These are phyloP conservation scores for Arthrobotrys conoides DNA, from an alignment of 2,329 filamentous ascomycete genomes.

Conservation along the genomic window DNA sequence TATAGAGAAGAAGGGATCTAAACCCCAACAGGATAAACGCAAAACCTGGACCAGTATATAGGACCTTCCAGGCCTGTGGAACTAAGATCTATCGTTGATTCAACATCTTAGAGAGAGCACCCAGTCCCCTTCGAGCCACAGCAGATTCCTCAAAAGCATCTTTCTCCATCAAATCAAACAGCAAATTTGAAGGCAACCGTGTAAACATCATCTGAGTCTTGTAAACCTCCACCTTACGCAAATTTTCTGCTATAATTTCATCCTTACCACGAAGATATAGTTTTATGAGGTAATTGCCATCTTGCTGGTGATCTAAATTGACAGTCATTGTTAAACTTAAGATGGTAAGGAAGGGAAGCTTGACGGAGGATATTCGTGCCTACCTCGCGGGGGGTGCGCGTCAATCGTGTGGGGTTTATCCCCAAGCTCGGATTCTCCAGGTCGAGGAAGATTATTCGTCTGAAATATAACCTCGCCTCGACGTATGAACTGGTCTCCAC, in stretches of 20 bases:
- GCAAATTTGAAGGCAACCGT: slow-evolving; percentile 7
- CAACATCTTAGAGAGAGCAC: slow-evolving; percentile 11
- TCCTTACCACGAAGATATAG: background rate
- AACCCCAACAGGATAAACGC: background rate
- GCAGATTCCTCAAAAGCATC: slow-evolving; percentile 13
- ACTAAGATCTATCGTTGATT: background rate
- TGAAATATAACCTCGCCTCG: slow-evolving; percentile 26
- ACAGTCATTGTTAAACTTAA: background rate
- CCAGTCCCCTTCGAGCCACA: slow-evolving; percentile 13
- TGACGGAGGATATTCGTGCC: background rate
- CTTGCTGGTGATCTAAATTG: slow-evolving; percentile 12
- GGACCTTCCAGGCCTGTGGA: no score
- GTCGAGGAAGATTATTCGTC: background rate
- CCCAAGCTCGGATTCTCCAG: background rate
- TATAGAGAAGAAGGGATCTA: no score
- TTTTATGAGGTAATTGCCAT: background rate
- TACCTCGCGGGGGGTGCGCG: slow-evolving; percentile 15
- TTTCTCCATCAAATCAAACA: slow-evolving; percentile 19
- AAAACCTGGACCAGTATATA: background rate
- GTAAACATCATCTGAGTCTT: background rate
- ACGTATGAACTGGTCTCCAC: slow-evolving; percentile 6
- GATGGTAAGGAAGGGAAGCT: background rate
- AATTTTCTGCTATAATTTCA: background rate
- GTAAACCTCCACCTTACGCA: background rate
- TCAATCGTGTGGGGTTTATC: background rate